Conservation (phyloP, 305 asterid genomes). For the Lippia alba region DNA sequence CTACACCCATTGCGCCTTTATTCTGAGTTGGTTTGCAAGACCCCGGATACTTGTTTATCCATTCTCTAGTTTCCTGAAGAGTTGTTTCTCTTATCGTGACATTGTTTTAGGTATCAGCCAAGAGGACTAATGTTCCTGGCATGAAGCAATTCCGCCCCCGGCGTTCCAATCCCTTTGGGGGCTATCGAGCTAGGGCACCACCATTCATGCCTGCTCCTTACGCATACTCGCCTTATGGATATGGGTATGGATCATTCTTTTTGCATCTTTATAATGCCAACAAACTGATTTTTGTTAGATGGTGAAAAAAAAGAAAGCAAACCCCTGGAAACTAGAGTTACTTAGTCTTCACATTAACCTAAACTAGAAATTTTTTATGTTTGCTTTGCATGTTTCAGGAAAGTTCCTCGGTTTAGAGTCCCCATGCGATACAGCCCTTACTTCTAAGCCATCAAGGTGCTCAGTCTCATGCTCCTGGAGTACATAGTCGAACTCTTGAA, state of each 20-base stretch:
- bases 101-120: conserved; percentile 55
- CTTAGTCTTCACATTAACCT: no score
- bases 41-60: background rate
- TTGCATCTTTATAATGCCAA: conserved; percentile 2
- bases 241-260: conserved; percentile 49
- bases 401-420: conserved; percentile 56
- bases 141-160: conserved; percentile 64
- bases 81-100: background rate
- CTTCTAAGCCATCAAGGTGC: conserved; percentile 41
- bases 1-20: background rate
- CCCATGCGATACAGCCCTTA: conserved; percentile 64
- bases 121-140: conserved; percentile 74
- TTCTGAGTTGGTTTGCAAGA: no score
- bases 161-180: conserved; percentile 58
- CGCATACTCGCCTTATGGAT: conserved; percentile 65
- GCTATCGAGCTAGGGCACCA: conserved; percentile 56
- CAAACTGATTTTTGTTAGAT: background rate
- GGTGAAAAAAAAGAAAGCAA: background rate
- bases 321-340: background rate
- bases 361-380: background rate
- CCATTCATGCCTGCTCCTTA: conserved; percentile 62
- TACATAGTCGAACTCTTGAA: conserved; percentile 22
- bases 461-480: conserved; percentile 28
- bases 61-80: conserved; percentile 15
- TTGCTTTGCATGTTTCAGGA: conserved; percentile 42